These are phyloP conservation scores for Acacia pycnantha DNA, from an alignment of 331 rosid species.

Conservation along the genomic window DNA sequence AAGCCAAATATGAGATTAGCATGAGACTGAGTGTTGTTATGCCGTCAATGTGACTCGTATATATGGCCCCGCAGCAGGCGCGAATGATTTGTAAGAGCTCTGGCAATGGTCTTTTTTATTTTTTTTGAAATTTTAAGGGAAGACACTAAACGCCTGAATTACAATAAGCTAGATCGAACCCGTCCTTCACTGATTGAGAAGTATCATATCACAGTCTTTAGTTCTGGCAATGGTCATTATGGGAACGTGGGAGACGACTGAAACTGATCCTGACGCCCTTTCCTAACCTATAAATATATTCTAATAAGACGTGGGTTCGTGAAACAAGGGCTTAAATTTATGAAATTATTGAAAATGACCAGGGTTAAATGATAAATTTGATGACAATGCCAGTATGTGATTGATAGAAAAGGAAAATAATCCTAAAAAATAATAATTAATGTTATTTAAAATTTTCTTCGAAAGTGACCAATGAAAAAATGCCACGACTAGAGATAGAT, in stretches of 20 bases:
- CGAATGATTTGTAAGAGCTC: no score
- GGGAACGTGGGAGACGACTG: neutral
- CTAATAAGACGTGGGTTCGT: neutral
- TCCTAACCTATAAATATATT: neutral
- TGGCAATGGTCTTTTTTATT: no score
- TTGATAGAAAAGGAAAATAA: no score
- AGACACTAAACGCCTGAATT: no score
- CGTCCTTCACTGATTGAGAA: no score
- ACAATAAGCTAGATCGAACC: no score
- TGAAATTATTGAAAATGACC: neutral
- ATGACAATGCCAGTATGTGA: no score
- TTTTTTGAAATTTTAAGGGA: no score
- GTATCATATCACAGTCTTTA: no score
- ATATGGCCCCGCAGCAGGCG: neutral
- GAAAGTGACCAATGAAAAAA: neutral
- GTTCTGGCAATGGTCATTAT: neutral
- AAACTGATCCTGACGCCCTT: neutral
- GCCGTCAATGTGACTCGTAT: neutral
- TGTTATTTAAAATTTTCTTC: neutral
- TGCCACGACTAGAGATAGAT: neutral
- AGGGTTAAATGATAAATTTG: neutral
- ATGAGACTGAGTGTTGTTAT: neutral
- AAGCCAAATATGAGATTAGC: neutral
- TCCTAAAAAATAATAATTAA: neutral
- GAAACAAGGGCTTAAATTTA: neutral